Evolutionary conservation across 2,329 filamentous ascomycete species (phyloP), one percentile per base, ranked within the genome.

Genomic region (Trichoderma atroviride): DNA sequence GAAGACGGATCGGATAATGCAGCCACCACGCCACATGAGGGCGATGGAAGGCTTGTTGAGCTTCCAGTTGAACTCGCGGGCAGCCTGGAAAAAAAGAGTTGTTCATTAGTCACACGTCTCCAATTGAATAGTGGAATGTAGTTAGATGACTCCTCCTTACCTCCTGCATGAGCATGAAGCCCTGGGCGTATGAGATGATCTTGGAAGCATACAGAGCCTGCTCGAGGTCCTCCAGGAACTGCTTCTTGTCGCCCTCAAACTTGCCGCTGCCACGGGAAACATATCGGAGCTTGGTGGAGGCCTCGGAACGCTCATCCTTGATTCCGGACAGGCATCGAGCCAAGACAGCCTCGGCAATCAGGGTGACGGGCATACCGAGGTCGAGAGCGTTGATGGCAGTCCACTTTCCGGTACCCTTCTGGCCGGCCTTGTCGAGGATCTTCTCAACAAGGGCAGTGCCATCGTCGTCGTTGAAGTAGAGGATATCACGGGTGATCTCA

Each of bases 381-480:
- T 99, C 96, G 71, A 99, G 91, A 74, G 96, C 94, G 85, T 99
- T 99, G 86, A 99, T 96, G 79, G 96, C 95, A 75, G 96, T 99
- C 96, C 96, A 99, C 89, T 99, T 98, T 85, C 96, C 96, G 76
- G 96, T 98, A 85, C 96, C 96, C 88, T 99, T 99, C 88, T 99
- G 96, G 76, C 96, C 96, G 78, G 96, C 96, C 85, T 95, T 92
- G 87, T 99, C 96, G 74, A 98, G 88, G 77, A 99, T 98, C 91
- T 98, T 99, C 89, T 99, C 96, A 71, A 99, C 91, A 70, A 99
- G 91, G 60, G 96, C 86, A 72, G 87, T 90, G 78, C 92, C 93
- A 77, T 98, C 95, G 63, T 97, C 94, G 78, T 99, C 96, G 83
- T 96, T 97, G 90, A 87, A 98, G 87, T 96, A 96, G 87, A 99